Evolutionary conservation across 2,329 filamentous ascomycete species (phyloP).

Genomic region (Colletotrichum chrysophilum): DNA sequence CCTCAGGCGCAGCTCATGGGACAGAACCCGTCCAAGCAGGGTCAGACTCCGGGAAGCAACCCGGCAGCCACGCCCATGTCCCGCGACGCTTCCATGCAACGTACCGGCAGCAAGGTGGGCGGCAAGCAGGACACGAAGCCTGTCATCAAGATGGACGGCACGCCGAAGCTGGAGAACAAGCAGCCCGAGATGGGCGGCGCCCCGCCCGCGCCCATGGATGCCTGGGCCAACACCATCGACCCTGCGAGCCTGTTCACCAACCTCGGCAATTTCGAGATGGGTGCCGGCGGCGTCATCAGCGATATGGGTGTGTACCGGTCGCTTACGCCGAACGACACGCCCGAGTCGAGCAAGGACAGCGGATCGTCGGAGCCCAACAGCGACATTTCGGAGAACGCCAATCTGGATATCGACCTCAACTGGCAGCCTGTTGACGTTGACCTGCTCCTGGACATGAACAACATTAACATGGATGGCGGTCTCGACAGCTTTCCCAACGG

Average conservation of each 20-base stretch:
- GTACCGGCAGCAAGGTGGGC: slow-evolving; percentile 50
- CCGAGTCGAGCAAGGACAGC: slow-evolving; percentile 67
- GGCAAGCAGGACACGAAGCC: slow-evolving; percentile 42
- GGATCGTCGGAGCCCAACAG: slow-evolving; percentile 65
- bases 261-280: slow-evolving; percentile 44
- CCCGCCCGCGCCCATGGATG: slow-evolving; percentile 22
- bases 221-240: slow-evolving; percentile 47
- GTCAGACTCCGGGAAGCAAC: slow-evolving; percentile 49
- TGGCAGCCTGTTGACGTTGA: slow-evolving; percentile 57
- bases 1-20: slow-evolving; percentile 43
- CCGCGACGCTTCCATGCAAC: slow-evolving; percentile 55
- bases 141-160: slow-evolving; percentile 31
- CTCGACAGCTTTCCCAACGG: slow-evolving; percentile 23
- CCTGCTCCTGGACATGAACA: slow-evolving; percentile 47
- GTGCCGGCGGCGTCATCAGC: slow-evolving; percentile 52
- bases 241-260: slow-evolving; percentile 44
- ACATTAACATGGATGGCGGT: slow-evolving; percentile 32
- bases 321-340: slow-evolving; percentile 67
- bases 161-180: slow-evolving; percentile 30
- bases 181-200: slow-evolving; percentile 30
- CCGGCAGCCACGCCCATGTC: slow-evolving; percentile 54
- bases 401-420: slow-evolving; percentile 57
- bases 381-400: slow-evolving; percentile 62
- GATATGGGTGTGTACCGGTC: slow-evolving; percentile 60
- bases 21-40: slow-evolving; percentile 50